Evolutionary conservation across 1,139 yeast genomes (phyloP), one percentile per base, ranked within the genome.

Genomic region (Kodamaea sp.): DNA sequence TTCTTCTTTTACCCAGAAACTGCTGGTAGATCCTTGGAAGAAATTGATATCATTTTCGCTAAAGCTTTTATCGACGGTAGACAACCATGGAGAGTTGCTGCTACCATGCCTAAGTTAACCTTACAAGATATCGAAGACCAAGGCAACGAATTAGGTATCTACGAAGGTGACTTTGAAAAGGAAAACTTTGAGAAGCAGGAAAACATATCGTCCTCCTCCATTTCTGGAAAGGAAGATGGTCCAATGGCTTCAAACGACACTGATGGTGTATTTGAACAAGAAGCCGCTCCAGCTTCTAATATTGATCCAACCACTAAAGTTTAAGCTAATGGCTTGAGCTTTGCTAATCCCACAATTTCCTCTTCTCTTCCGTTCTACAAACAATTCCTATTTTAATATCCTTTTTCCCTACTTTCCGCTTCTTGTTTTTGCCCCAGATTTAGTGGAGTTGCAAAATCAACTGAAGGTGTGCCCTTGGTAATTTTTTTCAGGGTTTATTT

Each of bases 51-150:
- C 34, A 49, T 54, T 35, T 54, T 49, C 29, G 57, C 57, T 36
- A 54, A 57, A 60, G 73, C 80, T 27, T 55, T 63, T 46, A 60
- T 58, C 32, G 80, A 76, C 41, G 63, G 64, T 35, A 63, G 63
- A 40, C 71, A 68, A 45, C 73, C 77, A 27, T 74, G 68, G 68
- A 64, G 72, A 54, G 76, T 75, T 37, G 80, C 81, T 38, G 68
- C 70, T 28, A 63, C 71, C 39, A 43, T 75, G 64, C 79, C 79
- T 31, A 70, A 66, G 53, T 62, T 75, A 43, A 54, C 70, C 8
- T 54, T 57, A 39, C 60, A 60, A 46, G 75, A 75, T 49, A 65
- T 75, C 51, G 79, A 75, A 58, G 65, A 60, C 27, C 73, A 73
- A 45, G 77, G 74, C 54, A 58, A 49, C 42, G 68, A 61, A 46